These are phyloP conservation scores for Candida alai DNA, from an alignment of 805 yeast genomes.

Conservation along the genomic window DNA sequence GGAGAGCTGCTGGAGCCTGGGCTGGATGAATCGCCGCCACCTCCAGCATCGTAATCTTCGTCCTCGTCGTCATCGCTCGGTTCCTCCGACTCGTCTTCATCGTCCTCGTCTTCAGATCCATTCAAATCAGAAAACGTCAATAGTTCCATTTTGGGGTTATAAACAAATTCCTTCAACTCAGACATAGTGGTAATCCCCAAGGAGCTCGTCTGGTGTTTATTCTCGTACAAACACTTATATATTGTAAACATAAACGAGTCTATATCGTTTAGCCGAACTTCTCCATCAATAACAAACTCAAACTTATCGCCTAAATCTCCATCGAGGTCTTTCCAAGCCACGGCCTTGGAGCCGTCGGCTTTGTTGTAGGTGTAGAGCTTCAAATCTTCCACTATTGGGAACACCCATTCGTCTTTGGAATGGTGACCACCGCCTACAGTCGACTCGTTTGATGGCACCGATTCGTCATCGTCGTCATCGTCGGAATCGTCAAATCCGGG, in stretches of 20 bases:
- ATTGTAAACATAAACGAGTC: constrained; percentile 59
- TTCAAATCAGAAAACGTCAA: constrained; percentile 20
- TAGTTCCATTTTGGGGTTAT: constrained; percentile 21
- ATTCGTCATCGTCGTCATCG: constrained; percentile 31
- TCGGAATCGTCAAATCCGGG: constrained; percentile 45
- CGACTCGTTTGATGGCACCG: constrained; percentile 18
- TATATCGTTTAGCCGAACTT: constrained; percentile 51
- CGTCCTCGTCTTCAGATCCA: constrained; percentile 23
- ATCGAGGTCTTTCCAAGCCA: constrained; percentile 76
- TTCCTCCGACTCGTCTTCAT: constrained; percentile 23
- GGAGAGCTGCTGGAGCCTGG: not conserved
- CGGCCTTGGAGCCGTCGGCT: constrained; percentile 50
- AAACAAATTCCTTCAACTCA: constrained; percentile 57
- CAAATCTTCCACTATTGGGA: constrained; percentile 59
- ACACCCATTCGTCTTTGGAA: constrained; percentile 65
- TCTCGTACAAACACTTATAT: constrained; percentile 70
- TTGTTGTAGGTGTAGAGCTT: constrained; percentile 51
- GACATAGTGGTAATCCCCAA: constrained; percentile 34
- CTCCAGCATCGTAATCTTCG: constrained; percentile 9
- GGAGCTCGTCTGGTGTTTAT: constrained; percentile 59
- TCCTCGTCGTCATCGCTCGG: constrained; percentile 13
- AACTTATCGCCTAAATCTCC: constrained; percentile 87
- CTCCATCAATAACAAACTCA: constrained; percentile 70
- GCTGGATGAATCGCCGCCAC: constrained; percentile 10
- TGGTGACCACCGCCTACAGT: constrained; percentile 10